Conservation (phyloP, 2,329 filamentous ascomycete species). For the Aspergillus persii region DNA sequence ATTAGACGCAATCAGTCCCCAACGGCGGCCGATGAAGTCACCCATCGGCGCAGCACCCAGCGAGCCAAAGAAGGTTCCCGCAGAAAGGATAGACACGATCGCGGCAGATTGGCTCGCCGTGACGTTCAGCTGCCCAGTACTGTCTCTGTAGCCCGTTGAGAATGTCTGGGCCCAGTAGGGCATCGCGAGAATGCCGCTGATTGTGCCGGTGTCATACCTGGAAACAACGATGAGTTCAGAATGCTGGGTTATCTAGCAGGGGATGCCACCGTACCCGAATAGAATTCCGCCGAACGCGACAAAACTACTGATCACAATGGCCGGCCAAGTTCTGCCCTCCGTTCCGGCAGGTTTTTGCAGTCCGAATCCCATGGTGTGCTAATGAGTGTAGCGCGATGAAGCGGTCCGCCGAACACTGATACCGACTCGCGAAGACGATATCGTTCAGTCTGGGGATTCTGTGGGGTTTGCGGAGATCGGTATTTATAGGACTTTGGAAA, state of each 20-base stretch:
- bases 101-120: slow-evolving; percentile 56
- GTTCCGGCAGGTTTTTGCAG: slow-evolving; percentile 48
- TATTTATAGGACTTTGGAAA: too few relatives aligned
- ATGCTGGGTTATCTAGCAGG: not conserved
- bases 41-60: slow-evolving; percentile 62
- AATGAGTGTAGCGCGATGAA: too few relatives aligned
- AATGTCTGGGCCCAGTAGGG: slow-evolving; percentile 39
- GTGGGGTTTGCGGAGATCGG: too few relatives aligned
- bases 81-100: slow-evolving; percentile 71
- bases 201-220: slow-evolving; percentile 55
- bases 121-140: slow-evolving; percentile 43
- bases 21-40: slow-evolving; percentile 40
- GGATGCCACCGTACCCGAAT: slow-evolving; percentile 47
- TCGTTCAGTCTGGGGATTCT: slow-evolving; percentile 4
- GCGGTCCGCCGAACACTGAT: not conserved
- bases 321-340: slow-evolving; percentile 46
- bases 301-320: slow-evolving; percentile 56
- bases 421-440: slow-evolving; percentile 54
- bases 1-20: slow-evolving; percentile 38
- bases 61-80: slow-evolving; percentile 71
- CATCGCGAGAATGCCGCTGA: slow-evolving; percentile 53
- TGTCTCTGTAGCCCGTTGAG: slow-evolving; percentile 32
- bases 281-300: slow-evolving; percentile 59
- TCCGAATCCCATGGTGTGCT: slow-evolving; percentile 39
- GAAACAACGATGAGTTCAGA: not conserved